These are phyloP conservation scores for Starmerella stigmatis DNA, from an alignment of 805 yeast species.

Conservation along the genomic window DNA sequence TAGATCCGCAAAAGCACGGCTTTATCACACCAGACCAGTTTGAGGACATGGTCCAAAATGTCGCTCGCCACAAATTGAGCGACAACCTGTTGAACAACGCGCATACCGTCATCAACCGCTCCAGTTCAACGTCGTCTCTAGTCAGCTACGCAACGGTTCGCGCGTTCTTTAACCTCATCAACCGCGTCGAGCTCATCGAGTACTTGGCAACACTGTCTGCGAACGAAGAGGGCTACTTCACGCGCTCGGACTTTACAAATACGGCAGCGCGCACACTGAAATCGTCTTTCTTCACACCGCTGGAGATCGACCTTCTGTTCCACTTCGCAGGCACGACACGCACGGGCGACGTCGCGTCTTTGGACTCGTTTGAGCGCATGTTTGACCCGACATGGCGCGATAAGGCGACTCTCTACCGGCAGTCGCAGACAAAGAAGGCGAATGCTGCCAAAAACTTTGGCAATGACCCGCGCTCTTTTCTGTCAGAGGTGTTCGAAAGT, in stretches of 20 bases:
- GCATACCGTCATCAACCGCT: conserved; percentile 32
- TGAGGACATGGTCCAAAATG: conserved; percentile 31
- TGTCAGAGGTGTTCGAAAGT: conserved; percentile 66
- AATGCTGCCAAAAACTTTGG: conserved; percentile 35
- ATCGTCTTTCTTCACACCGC: conserved; percentile 36
- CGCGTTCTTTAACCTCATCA: conserved; percentile 36
- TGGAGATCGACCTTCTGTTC: conserved; percentile 37
- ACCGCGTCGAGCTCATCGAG: conserved; percentile 36
- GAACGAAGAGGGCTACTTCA: conserved; percentile 32
- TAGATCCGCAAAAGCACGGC: conserved; percentile 32
- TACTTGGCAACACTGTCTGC: conserved; percentile 29
- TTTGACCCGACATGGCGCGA: conserved; percentile 39
- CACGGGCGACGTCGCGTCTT: conserved; percentile 25
- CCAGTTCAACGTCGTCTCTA: conserved; percentile 26
- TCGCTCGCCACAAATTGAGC: conserved; percentile 36
- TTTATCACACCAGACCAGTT: conserved; percentile 35
- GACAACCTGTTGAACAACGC: conserved; percentile 32
- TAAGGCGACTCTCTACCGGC: conserved; percentile 28
- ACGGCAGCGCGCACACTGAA: conserved; percentile 35
- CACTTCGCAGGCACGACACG: conserved; percentile 30
- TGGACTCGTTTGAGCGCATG: conserved; percentile 32
- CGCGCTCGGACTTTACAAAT: conserved; percentile 32
- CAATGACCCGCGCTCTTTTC: conserved; percentile 33
- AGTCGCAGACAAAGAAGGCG: conserved; percentile 28
- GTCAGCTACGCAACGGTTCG: conserved; percentile 37